These are phyloP conservation scores for Hemileccinum impolitum DNA, from an alignment of 768 basidiomycete species.

Conservation along the genomic window DNA sequence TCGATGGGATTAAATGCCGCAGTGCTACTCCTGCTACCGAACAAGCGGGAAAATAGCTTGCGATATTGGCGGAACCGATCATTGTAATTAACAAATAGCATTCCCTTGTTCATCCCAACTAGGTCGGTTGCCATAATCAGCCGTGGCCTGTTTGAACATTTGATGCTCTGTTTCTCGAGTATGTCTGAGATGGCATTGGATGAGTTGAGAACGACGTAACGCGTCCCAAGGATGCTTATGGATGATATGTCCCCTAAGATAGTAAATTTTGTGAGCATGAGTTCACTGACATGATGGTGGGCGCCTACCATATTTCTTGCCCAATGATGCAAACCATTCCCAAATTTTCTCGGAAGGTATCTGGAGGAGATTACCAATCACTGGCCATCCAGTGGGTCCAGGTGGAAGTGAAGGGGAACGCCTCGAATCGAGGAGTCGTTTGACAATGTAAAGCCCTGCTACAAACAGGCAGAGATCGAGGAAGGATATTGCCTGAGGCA, in stretches of 20 bases:
- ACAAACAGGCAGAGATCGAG: constrained; percentile 17
- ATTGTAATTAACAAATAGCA: constrained; percentile 7
- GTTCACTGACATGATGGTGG: not conserved
- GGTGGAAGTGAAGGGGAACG: constrained; percentile 10
- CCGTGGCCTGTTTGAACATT: constrained; percentile 39
- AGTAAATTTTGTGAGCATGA: constrained; percentile 5
- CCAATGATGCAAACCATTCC: constrained; percentile 53
- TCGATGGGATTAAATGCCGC: constrained; percentile 12
- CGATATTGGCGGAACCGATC: constrained; percentile 14
- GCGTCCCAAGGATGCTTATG: constrained; percentile 30
- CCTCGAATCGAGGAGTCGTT: constrained; percentile 1
- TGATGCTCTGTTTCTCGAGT: constrained; percentile 51
- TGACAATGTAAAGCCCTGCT: constrained; percentile 10
- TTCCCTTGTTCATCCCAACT: constrained; percentile 10
- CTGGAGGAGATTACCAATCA: constrained; percentile 53
- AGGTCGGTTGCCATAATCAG: constrained; percentile 18
- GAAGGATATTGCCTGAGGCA: not conserved
- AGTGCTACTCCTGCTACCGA: constrained; percentile 12
- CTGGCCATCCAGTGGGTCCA: constrained; percentile 29
- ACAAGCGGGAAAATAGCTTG: constrained; percentile 5
- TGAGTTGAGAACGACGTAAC: constrained; percentile 36
- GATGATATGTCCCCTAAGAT: constrained; percentile 20
- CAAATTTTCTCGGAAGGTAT: constrained; percentile 51
- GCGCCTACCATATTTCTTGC: constrained; percentile 41
- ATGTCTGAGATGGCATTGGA: constrained; percentile 43